Conservation (phyloP, 495 filamentous ascomycete genomes). For the Hypomontagnella submonticulosa region DNA sequence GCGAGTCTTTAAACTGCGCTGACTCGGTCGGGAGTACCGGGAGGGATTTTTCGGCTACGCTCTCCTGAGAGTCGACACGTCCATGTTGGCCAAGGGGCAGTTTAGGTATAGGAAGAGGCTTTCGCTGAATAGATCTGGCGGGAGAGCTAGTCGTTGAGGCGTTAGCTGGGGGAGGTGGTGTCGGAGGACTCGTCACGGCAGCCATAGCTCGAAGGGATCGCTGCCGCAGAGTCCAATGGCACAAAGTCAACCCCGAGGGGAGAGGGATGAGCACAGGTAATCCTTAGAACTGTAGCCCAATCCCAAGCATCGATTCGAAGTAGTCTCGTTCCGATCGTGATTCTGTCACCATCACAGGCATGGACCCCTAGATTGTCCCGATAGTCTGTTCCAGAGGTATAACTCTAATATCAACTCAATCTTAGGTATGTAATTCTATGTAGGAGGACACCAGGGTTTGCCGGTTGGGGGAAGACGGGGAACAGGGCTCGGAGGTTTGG, state of each 20-base stretch:
- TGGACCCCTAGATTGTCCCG: slow-evolving; percentile 32
- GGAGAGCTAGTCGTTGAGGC: slow-evolving; percentile 49
- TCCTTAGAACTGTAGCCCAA: slow-evolving; percentile 27
- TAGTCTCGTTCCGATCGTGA: slow-evolving; percentile 38
- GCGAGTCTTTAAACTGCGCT: slow-evolving; percentile 51
- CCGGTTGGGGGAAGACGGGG: slow-evolving; percentile 32
- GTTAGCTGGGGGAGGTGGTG: slow-evolving; percentile 47
- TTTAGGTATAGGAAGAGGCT: slow-evolving; percentile 52
- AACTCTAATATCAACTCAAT: slow-evolving; percentile 39
- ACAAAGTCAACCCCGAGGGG: slow-evolving; percentile 23
- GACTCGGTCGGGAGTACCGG: slow-evolving; percentile 48
- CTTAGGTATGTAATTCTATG: slow-evolving; percentile 4
- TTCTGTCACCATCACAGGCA: slow-evolving; percentile 37
- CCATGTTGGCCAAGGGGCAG: slow-evolving; percentile 44
- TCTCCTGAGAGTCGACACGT: slow-evolving; percentile 49
- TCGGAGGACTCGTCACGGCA: slow-evolving; percentile 51
- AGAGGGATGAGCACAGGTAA: slow-evolving; percentile 24
- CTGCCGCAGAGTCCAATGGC: slow-evolving; percentile 26
- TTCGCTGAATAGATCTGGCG: slow-evolving; percentile 53
- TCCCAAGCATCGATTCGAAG: slow-evolving; percentile 34
- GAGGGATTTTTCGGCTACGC: slow-evolving; percentile 50
- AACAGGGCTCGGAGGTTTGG: slow-evolving; percentile 35
- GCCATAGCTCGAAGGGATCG: slow-evolving; percentile 54
- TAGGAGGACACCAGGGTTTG: slow-evolving; percentile 34
- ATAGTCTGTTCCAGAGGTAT: slow-evolving; percentile 35